Conservation (phyloP, 176 grass and related monocot genomes). For the Oryza coarctata region DNA sequence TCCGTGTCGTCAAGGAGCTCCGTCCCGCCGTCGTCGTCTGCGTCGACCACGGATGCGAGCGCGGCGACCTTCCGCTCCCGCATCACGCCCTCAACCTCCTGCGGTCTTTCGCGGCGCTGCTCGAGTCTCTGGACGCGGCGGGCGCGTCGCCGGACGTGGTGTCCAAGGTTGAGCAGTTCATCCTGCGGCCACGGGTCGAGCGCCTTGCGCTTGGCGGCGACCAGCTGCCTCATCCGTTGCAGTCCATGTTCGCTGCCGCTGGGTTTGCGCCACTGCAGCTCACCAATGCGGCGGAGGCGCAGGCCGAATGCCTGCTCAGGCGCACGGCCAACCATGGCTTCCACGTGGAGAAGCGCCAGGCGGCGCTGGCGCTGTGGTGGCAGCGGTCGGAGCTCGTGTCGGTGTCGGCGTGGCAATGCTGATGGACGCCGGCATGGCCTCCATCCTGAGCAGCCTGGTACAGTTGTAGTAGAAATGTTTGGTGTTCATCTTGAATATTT, state of each 20-base stretch:
- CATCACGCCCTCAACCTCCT: conserved; percentile 40
- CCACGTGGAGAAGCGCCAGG: conserved; percentile 41
- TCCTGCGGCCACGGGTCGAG: conserved; percentile 53
- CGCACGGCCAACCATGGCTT: conserved; percentile 46
- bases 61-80: conserved; percentile 45
- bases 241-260: conserved; percentile 28
- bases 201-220: conserved; percentile 19
- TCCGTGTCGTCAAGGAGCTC: conserved; percentile 58
- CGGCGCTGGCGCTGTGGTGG: conserved; percentile 50
- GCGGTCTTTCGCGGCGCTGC: conserved; percentile 35
- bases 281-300: conserved; percentile 51
- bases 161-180: conserved; percentile 49
- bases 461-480: neutral
- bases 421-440: neutral
- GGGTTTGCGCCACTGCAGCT: conserved; percentile 49
- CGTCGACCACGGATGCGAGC: conserved; percentile 53
- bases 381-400: conserved; percentile 49
- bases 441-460: conserved; percentile 13
- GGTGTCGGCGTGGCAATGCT: conserved; percentile 59
- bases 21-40: conserved; percentile 47
- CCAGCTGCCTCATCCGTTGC: conserved; percentile 44
- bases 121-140: conserved; percentile 52
- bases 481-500: conserved; percentile 17
- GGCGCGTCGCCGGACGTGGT: conserved; percentile 29
- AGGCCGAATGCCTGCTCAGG: conserved; percentile 65